phyloP scores from a whole-genome alignment of 2,329 filamentous ascomycete species.

The Aspergillus costaricaensis region DNA sequence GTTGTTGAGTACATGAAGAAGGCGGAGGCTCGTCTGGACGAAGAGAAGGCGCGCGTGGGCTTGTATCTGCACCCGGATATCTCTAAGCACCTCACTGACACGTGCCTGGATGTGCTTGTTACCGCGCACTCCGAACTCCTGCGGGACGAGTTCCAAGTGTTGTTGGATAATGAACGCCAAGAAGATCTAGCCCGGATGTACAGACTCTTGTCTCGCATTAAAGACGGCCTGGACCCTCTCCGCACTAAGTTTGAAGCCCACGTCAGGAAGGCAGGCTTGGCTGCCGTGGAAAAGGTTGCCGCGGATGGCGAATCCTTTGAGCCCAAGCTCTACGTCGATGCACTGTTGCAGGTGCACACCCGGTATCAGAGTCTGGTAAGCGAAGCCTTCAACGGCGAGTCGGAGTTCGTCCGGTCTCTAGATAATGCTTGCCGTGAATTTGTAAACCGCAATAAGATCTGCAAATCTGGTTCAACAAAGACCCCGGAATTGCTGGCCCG shows the following conservation, averaged over 20 bases:
- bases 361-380: conserved; percentile 92
- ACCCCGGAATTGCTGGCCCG: conserved; percentile 94
- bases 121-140: conserved; percentile 82
- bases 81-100: conserved; percentile 76
- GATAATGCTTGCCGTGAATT: conserved; percentile 98
- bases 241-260: conserved; percentile 87
- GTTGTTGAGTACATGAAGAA: conserved; percentile 99
- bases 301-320: conserved; percentile 86
- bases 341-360: conserved; percentile 88
- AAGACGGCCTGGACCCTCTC: conserved; percentile 86
- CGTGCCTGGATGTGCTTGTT: conserved; percentile 86
- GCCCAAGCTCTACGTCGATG: conserved; percentile 95
- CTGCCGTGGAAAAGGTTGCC: conserved; percentile 87
- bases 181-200: conserved; percentile 98
- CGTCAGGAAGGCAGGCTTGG: conserved; percentile 83
- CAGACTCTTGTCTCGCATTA: conserved; percentile 81
- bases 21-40: conserved; percentile 81
- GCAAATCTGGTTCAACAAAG: conserved; percentile 88
- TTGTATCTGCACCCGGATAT: conserved; percentile 93
- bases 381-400: conserved; percentile 89
- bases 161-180: conserved; percentile 90
- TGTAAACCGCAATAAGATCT: conserved; percentile 95
- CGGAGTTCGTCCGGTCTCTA: conserved; percentile 91
- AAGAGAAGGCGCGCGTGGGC: conserved; percentile 91
- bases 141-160: conserved; percentile 90